phyloP scores from a whole-genome alignment of 2,329 filamentous ascomycete species.

The Pseudocercospora eumusae region DNA sequence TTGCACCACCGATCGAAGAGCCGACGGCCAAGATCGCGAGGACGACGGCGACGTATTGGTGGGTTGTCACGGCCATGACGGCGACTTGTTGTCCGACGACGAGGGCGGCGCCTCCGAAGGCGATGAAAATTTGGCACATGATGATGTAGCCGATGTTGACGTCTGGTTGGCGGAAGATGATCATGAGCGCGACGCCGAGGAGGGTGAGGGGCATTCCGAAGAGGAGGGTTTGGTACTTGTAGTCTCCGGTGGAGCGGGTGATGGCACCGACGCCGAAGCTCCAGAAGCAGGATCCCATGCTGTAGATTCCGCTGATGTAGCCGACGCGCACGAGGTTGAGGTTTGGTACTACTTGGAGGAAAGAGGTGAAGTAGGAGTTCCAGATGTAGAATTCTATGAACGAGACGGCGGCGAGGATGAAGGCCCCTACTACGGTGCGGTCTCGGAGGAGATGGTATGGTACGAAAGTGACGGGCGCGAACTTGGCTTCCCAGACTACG shows the following conservation, averaged over 20 bases:
- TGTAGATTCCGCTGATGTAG: constrained; percentile 37
- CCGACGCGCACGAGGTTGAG: constrained; percentile 34
- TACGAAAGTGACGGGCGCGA: constrained; percentile 60
- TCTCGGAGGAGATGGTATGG: constrained; percentile 55
- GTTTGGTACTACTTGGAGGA: constrained; percentile 51
- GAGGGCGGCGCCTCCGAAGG: constrained; percentile 59
- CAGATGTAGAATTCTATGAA: constrained; percentile 51
- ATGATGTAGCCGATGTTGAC: constrained; percentile 52
- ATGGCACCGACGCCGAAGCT: constrained; percentile 48
- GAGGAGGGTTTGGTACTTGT: constrained; percentile 47
- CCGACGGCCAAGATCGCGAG: constrained; percentile 31
- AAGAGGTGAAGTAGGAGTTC: constrained; percentile 46
- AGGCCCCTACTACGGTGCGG: constrained; percentile 55
- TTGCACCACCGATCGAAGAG: constrained; percentile 49
- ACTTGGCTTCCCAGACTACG: constrained; percentile 58
- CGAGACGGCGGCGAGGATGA: constrained; percentile 41
- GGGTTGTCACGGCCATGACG: constrained; percentile 54
- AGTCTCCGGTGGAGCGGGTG: constrained; percentile 50
- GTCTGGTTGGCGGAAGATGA: constrained; percentile 38
- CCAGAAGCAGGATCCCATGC: constrained; percentile 45
- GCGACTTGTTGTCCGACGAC: constrained; percentile 62
- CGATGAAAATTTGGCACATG: constrained; percentile 61
- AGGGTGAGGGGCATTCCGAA: constrained; percentile 39
- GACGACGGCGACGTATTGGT: constrained; percentile 32
- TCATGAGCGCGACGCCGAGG: constrained; percentile 35